Conservation (phyloP, 2,329 filamentous ascomycete genomes). For the Cytospora paraplurivora region DNA sequence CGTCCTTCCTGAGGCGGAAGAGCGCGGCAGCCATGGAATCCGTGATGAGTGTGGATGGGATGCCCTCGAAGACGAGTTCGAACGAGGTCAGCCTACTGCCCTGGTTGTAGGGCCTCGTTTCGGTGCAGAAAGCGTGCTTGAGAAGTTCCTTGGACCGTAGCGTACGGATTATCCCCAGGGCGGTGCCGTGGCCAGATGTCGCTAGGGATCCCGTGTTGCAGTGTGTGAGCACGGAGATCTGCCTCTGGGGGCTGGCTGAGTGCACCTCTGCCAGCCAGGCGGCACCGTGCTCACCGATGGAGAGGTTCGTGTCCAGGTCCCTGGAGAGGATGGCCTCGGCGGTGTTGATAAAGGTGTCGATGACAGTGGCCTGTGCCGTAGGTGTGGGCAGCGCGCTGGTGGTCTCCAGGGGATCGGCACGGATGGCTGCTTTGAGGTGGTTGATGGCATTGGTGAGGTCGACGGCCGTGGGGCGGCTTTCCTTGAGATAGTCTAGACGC, state of each 20-base stretch:
- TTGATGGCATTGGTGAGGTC: slow-evolving; percentile 88
- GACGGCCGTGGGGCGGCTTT: slow-evolving; percentile 89
- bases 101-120: slow-evolving; percentile 97
- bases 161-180: slow-evolving; percentile 88
- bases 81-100: slow-evolving; percentile 93
- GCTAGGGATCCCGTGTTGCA: slow-evolving; percentile 98
- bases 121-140: slow-evolving; percentile 89
- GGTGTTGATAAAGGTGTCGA: slow-evolving; percentile 71
- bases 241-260: slow-evolving; percentile 48
- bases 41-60: slow-evolving; percentile 88
- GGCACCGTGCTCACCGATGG: slow-evolving; percentile 81
- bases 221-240: slow-evolving; percentile 87
- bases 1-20: slow-evolving; percentile 63
- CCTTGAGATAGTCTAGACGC: slow-evolving; percentile 83
- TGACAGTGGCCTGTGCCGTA: slow-evolving; percentile 56
- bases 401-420: slow-evolving; percentile 47
- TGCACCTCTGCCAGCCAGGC: slow-evolving; percentile 74
- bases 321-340: slow-evolving; percentile 86
- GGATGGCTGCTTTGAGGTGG: slow-evolving; percentile 70
- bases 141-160: slow-evolving; percentile 68
- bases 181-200: slow-evolving; percentile 96
- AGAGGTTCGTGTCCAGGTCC: slow-evolving; percentile 84
- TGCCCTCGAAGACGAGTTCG: slow-evolving; percentile 90
- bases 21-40: slow-evolving; percentile 96
- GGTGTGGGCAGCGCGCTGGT: slow-evolving; percentile 33